Percentiles rank a stretch among this genome's conserved stretches.
Conservation (phyloP, 495 filamentous ascomycete species). For the Apodospora peruviana region DNA sequence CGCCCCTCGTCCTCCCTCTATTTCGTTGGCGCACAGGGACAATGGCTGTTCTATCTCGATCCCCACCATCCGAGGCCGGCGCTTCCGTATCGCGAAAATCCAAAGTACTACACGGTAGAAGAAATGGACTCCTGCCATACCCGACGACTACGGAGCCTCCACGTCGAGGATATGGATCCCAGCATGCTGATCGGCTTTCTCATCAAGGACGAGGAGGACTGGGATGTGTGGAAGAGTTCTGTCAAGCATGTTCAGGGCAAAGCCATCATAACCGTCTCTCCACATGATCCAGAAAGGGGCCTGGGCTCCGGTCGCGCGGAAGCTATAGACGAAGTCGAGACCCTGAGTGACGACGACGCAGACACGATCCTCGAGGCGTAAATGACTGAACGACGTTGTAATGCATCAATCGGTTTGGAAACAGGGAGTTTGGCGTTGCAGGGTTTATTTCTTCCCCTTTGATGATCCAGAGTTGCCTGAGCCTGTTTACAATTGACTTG, state of each 20-base stretch:
- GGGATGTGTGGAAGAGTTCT: conserved; percentile 69
- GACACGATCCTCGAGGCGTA: conserved; percentile 34
- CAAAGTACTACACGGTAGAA: conserved; percentile 54
- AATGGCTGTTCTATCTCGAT: conserved; percentile 89
- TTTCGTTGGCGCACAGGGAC: conserved; percentile 90
- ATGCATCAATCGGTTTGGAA: background rate
- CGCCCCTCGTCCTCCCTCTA: conserved; percentile 94
- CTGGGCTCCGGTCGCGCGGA: conserved; percentile 53
- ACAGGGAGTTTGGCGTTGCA: too few relatives aligned
- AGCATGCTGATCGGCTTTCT: conserved; percentile 99
- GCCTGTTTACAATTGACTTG: too few relatives aligned
- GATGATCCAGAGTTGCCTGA: too few relatives aligned
- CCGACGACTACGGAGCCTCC: conserved; percentile 70
- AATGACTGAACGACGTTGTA: conserved; percentile 2
- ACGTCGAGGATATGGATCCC: conserved; percentile 91
- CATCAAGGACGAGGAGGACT: conserved; percentile 76
- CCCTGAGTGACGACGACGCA: conserved; percentile 56
- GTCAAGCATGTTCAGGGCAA: conserved; percentile 70
- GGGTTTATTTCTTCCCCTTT: too few relatives aligned
- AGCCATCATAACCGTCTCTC: conserved; percentile 74
- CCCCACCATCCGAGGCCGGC: conserved; percentile 75
- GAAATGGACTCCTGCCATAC: conserved; percentile 86
- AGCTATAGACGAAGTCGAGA: conserved; percentile 87
- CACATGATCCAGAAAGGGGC: conserved; percentile 56
- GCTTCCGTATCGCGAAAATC: conserved; percentile 50